Evolutionary conservation across 352 stramenopile genomes (phyloP).

Genomic region (Phytophthora citrophthora): DNA sequence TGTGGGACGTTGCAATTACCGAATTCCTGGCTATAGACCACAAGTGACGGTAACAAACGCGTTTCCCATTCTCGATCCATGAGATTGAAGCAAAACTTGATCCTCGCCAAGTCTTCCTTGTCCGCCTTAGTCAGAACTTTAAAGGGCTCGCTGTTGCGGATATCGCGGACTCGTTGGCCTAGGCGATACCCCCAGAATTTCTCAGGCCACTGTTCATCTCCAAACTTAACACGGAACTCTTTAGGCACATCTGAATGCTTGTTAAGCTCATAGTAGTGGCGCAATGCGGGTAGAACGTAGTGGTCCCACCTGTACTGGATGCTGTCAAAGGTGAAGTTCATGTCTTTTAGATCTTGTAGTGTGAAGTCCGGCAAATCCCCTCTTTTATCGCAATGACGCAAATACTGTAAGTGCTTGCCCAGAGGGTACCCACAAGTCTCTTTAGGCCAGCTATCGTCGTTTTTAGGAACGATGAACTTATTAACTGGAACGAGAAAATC

Average conservation of each 20-base stretch:
- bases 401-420: not conserved
- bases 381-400: not conserved
- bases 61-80: constrained; percentile 43
- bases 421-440: not conserved
- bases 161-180: constrained; percentile 19
- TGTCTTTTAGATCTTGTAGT: constrained; percentile 17
- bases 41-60: constrained; percentile 40
- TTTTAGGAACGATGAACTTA: not conserved
- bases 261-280: too few species aligned
- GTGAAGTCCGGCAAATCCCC: constrained; percentile 16
- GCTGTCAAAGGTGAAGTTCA: constrained; percentile 36
- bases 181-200: constrained; percentile 28
- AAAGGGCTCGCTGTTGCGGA: constrained; percentile 33
- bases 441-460: constrained; percentile 1
- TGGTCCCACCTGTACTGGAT: constrained; percentile 31
- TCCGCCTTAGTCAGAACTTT: constrained; percentile 21
- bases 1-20: constrained; percentile 37
- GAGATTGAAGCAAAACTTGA: constrained; percentile 42
- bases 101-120: constrained; percentile 31
- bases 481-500: not conserved
- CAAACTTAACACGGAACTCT: too few species aligned
- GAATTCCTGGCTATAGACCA: constrained; percentile 28
- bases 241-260: too few species aligned
- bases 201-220: constrained; percentile 21
- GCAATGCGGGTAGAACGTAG: constrained; percentile 26